phyloP scores from a whole-genome alignment of 2,329 filamentous ascomycete species.

The Cercospora sojina region DNA sequence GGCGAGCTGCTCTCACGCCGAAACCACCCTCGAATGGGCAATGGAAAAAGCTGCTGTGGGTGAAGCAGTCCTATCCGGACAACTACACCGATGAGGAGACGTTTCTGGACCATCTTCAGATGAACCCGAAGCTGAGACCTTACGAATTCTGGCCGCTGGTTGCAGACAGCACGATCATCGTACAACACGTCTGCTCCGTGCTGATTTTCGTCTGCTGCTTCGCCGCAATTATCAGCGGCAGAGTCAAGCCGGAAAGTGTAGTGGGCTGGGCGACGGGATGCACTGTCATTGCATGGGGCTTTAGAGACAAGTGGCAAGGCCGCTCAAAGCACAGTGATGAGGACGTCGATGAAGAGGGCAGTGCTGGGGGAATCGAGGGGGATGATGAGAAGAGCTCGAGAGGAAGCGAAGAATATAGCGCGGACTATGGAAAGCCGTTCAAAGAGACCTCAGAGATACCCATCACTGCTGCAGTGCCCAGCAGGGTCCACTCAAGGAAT shows the following conservation, averaged over 20 bases:
- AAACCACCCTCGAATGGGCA: constrained; percentile 46
- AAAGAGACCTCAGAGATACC: constrained; percentile 19
- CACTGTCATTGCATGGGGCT: constrained; percentile 81
- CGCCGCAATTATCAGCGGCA: constrained; percentile 80
- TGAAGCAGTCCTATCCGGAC: constrained; percentile 96
- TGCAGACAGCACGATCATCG: constrained; percentile 90
- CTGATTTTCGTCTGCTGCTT: constrained; percentile 95
- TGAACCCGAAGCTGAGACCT: constrained; percentile 87
- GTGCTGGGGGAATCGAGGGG: constrained; percentile 5
- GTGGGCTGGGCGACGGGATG: constrained; percentile 80
- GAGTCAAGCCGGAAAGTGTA: constrained; percentile 85
- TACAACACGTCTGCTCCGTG: constrained; percentile 94
- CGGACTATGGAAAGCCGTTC: constrained; percentile 27
- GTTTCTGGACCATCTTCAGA: constrained; percentile 91
- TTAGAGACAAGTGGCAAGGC: constrained; percentile 90
- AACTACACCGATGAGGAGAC: constrained; percentile 98
- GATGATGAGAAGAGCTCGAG: constrained; percentile 22
- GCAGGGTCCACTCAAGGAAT: constrained; percentile 11
- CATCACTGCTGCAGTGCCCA: constrained; percentile 3
- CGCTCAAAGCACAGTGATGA: constrained; percentile 59
- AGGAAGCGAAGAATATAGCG: constrained; percentile 23
- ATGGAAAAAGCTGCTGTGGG: constrained; percentile 97
- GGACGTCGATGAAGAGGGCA: not conserved
- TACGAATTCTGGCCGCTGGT: constrained; percentile 99
- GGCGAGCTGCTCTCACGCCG: constrained; percentile 46